Base-by-base conservation (phyloP, 495 filamentous ascomycete genomes). In the Aspergillus baeticus region DNA sequence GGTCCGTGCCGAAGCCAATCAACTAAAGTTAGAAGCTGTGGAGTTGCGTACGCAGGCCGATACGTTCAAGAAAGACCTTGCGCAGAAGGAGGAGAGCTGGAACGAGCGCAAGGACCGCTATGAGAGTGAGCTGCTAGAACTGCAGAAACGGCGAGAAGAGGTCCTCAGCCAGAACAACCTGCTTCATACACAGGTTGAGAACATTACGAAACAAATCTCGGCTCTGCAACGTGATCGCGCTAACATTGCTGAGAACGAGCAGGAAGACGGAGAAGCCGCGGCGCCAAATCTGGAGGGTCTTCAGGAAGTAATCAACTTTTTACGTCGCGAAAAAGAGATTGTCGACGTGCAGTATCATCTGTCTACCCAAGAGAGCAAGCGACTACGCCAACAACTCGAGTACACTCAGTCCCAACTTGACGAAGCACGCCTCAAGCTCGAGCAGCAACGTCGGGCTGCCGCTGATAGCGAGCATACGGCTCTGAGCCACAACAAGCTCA, bases 281-380 rank as follows among this genome's bases (percentile, higher is more conserved):
- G 71, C 74, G 14, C 72, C 79, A 0, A 83, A 81, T 35, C 67
- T 85, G 15, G 88, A 90, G 54, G 87, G 88, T 55, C 81, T 96
- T 22, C 87, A 92, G 53, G 91, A 96, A 63, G 80, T 98, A 36
- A 92, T 95, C 70, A 86, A 83, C 46, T 98, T 91, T 71, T 75
- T 98, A 50, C 86, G 95, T n/a, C 85, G 89, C 41, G 95, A 98
- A 74, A 98, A 97, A 74, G 92, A 98, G 63, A 98, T 99, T 61
- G 85, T 97, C 3, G 92, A 98, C 55, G 90, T 96, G 6, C 92
- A 98, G 64, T 90, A 90, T 56, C 91, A 97, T 58, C 80, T 96
- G 31, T 90, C 90, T 44, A 75, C 86, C 0, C 89, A 96, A 64
- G 94, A 97, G 65, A 78, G 82, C 49, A 95, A 91, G 69, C 83